Conservation (phyloP, 1,284 basidiomycete genomes). For the Ganoderma resinaceum region DNA sequence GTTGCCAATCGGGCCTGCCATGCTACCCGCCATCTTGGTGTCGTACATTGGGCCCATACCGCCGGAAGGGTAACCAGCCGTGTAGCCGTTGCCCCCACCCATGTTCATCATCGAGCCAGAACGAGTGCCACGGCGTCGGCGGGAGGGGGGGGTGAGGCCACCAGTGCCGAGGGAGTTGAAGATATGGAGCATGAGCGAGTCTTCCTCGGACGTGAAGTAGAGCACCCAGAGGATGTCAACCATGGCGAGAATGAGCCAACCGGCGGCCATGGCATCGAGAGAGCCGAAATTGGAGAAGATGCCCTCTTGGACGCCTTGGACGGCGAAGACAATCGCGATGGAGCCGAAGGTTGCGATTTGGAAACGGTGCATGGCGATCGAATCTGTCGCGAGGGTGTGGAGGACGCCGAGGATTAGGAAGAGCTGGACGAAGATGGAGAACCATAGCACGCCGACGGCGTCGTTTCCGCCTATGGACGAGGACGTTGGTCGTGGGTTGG, state of each 20-base stretch:
- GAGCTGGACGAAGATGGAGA: slow-evolving; percentile 88
- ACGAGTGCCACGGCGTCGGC: slow-evolving; percentile 65
- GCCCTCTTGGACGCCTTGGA: slow-evolving; percentile 74
- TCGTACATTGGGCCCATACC: slow-evolving; percentile 70
- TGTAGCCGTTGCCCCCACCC: slow-evolving; percentile 67
- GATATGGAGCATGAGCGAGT: slow-evolving; percentile 81
- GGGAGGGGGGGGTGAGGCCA: slow-evolving; percentile 81
- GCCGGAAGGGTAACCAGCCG: slow-evolving; percentile 51
- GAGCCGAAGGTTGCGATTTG: slow-evolving; percentile 91
- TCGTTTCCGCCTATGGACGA: slow-evolving; percentile 47
- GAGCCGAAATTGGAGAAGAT: slow-evolving; percentile 64
- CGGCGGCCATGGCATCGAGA: slow-evolving; percentile 85
- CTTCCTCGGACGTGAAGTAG: slow-evolving; percentile 96
- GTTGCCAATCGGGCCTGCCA: slow-evolving; percentile 57
- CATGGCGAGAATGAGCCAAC: slow-evolving; percentile 92
- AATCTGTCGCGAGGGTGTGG: slow-evolving; percentile 85
- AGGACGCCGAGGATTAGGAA: slow-evolving; percentile 84
- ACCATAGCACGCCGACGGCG: slow-evolving; percentile 83
- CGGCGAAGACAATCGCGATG: slow-evolving; percentile 88
- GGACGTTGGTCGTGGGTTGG: slow-evolving; percentile 9
- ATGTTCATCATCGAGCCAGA: slow-evolving; percentile 68
- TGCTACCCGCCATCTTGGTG: slow-evolving; percentile 59
- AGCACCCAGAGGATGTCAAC: slow-evolving; percentile 95
- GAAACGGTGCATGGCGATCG: slow-evolving; percentile 84
- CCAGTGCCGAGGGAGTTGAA: slow-evolving; percentile 90